phyloP scores from a whole-genome alignment of 1,284 basidiomycete species.

The Boletus nobilissimus region DNA sequence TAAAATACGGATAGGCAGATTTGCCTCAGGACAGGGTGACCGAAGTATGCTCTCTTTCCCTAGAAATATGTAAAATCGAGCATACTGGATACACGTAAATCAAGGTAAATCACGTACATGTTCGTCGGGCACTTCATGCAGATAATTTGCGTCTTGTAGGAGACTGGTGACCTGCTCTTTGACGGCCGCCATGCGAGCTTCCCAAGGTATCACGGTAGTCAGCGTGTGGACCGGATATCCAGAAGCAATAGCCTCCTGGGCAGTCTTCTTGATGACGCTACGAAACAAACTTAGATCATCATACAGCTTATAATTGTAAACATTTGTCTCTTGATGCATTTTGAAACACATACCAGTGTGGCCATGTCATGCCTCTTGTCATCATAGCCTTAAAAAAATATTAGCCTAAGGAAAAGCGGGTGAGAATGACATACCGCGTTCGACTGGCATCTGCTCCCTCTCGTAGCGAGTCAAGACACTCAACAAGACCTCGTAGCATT shows the following conservation, averaged over 20 bases:
- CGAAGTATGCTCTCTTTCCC: background rate
- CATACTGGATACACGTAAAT: background rate
- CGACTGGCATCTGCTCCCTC: background rate
- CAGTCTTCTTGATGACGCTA: conserved; percentile 9
- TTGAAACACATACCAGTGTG: background rate
- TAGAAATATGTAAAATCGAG: too few species aligned
- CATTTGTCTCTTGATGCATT: background rate
- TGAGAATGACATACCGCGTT: background rate
- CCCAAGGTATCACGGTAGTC: background rate
- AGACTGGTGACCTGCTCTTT: background rate
- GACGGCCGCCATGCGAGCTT: background rate
- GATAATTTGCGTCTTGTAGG: background rate
- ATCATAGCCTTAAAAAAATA: background rate
- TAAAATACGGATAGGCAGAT: background rate
- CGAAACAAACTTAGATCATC: background rate
- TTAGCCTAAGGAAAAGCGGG: background rate
- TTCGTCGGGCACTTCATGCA: background rate
- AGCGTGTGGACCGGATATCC: background rate
- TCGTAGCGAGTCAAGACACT: background rate
- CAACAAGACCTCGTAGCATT: conserved; percentile 11
- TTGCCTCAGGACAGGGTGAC: background rate
- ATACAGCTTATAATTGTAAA: conserved; percentile 5
- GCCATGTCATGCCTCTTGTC: background rate
- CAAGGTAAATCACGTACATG: too few species aligned
- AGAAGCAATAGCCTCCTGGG: background rate